Percentiles rank a stretch among this genome's conserved stretches.
Evolutionary conservation across 2,329 filamentous ascomycete species (phyloP).

Genomic region (Coleophoma eucalyptorum): DNA sequence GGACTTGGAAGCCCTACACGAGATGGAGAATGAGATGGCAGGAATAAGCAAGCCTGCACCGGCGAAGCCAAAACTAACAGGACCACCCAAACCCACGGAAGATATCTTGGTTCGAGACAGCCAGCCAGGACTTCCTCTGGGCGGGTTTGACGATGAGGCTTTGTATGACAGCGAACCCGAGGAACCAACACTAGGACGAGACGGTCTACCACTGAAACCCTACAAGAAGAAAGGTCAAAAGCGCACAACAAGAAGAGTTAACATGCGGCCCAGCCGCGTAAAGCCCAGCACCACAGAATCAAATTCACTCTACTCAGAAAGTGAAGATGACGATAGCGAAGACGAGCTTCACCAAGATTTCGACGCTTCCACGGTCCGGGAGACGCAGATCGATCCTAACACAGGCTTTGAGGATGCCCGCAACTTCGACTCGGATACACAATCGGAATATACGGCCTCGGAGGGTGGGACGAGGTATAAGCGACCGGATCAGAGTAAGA

Average conservation of each 20-base stretch:
- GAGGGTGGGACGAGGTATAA: slow-evolving; percentile 29
- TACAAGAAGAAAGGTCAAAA: slow-evolving; percentile 87
- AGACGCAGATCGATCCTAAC: slow-evolving; percentile 18
- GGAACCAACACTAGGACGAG: slow-evolving; percentile 38
- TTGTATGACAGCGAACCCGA: slow-evolving; percentile 51
- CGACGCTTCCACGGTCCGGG: slow-evolving; percentile 12
- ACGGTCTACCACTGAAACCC: slow-evolving; percentile 55
- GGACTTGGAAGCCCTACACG: slow-evolving; percentile 69
- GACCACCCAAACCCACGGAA: slow-evolving; percentile 21
- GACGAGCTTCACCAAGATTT: slow-evolving; percentile 26
- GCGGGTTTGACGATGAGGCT: slow-evolving; percentile 61
- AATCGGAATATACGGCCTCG: slow-evolving; percentile 28
- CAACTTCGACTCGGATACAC: slow-evolving; percentile 25
- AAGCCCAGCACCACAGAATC: slow-evolving; percentile 37
- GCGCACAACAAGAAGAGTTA: slow-evolving; percentile 67
- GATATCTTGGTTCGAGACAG: slow-evolving; percentile 39
- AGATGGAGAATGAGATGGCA: slow-evolving; percentile 54
- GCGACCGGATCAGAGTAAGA: slow-evolving; percentile 24
- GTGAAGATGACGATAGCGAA: slow-evolving; percentile 25
- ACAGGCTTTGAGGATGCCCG: slow-evolving; percentile 13
- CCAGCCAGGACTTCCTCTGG: slow-evolving; percentile 40
- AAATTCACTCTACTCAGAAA: slow-evolving; percentile 9
- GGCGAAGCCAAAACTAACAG: slow-evolving; percentile 15
- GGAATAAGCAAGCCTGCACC: slow-evolving; percentile 5
- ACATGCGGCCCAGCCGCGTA: slow-evolving; percentile 52